These are phyloP conservation scores for Citrullus colocynthis DNA, from an alignment of 306 rosid species.

Conservation along the genomic window DNA sequence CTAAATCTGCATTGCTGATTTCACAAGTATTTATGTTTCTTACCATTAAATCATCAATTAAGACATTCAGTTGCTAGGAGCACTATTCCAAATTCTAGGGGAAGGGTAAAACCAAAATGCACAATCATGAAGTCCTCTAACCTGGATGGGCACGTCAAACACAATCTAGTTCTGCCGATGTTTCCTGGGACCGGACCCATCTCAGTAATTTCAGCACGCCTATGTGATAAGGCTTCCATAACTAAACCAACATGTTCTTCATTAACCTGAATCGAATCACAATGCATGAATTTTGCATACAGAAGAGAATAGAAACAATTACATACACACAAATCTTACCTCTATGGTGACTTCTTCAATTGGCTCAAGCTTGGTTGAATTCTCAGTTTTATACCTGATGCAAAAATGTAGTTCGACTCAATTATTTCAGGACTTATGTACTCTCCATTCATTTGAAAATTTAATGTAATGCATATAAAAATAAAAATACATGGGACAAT, in stretches of 20 bases:
- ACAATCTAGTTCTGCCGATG: constrained; percentile 73
- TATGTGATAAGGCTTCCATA: constrained; percentile 94
- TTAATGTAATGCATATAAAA: neutral
- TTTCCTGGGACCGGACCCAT: constrained; percentile 96
- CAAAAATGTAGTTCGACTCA: constrained; percentile 5
- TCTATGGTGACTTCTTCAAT: constrained; percentile 91
- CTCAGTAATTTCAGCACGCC: constrained; percentile 80
- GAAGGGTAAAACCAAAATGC: neutral
- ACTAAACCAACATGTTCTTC: constrained; percentile 92
- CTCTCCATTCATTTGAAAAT: neutral
- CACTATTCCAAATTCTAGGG: neutral
- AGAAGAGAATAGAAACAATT: constrained; percentile 5
- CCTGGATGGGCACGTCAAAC: constrained; percentile 93
- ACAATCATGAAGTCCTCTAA: constrained; percentile 8
- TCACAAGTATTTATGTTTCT: neutral
- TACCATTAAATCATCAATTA: neutral
- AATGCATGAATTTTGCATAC: constrained; percentile 3
- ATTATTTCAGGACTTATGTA: neutral
- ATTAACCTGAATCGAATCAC: constrained; percentile 45
- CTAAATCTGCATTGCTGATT: neutral
- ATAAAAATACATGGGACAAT: neutral
- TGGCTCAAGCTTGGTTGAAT: constrained; percentile 73
- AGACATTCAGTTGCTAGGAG: neutral
- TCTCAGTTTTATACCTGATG: constrained; percentile 81
- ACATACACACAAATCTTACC: constrained; percentile 30